Conservation (phyloP, 768 basidiomycete species). For the Kwoniella sp. region DNA sequence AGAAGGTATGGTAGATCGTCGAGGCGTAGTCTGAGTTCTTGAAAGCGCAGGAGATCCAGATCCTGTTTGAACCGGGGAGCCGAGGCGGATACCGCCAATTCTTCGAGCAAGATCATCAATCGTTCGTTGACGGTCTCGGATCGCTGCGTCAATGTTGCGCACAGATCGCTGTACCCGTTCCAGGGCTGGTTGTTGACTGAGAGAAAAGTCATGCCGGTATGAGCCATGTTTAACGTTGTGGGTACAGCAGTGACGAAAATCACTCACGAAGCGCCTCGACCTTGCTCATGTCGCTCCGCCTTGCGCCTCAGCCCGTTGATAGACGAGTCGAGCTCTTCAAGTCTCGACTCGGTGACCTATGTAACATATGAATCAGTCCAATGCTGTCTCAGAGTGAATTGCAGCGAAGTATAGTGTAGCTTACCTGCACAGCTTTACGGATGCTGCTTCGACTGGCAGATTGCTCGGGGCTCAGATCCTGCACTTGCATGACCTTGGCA, state of each 20-base stretch:
- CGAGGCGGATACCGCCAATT: constrained; percentile 33
- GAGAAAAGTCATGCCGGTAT: too few species aligned
- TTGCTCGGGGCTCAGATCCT: constrained; percentile 86
- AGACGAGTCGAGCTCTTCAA: constrained; percentile 77
- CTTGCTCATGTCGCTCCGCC: constrained; percentile 65
- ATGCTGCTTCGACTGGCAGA: constrained; percentile 77
- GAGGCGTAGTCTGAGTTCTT: constrained; percentile 1
- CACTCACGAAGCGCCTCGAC: constrained; percentile 56
- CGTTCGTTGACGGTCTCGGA: constrained; percentile 47
- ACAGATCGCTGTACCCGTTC: constrained; percentile 54
- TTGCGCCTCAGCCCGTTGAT: constrained; percentile 71
- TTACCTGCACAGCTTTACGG: constrained; percentile 70
- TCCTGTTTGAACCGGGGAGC: constrained; percentile 2
- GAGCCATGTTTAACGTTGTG: too few species aligned
- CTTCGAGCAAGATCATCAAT: constrained; percentile 54
- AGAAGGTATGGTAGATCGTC: constrained; percentile 2
- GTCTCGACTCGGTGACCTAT: constrained; percentile 69
- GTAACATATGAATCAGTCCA: neutral
- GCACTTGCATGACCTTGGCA: constrained; percentile 69
- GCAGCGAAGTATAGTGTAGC: neutral
- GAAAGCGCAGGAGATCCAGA: constrained; percentile 17
- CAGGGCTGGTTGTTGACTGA: constrained; percentile 18
- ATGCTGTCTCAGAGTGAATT: too few species aligned
- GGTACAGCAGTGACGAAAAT: too few species aligned
- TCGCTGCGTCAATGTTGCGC: constrained; percentile 70